phyloP scores from a whole-genome alignment of 352 stramenopile genomes.

The Blastocystis sp. region DNA sequence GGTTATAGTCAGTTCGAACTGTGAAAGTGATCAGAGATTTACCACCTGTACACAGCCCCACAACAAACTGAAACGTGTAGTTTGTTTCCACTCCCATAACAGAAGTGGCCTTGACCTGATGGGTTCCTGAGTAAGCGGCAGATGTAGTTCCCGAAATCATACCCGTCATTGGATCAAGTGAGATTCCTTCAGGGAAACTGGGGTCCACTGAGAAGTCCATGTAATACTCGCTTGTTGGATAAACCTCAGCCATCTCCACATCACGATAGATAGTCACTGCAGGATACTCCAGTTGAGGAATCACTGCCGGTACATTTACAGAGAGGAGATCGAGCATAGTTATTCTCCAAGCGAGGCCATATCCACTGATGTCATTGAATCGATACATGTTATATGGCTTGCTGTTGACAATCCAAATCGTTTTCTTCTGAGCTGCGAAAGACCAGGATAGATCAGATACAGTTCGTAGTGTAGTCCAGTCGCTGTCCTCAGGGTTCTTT shows the following conservation, averaged over 20 bases:
- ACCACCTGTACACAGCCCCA: background rate
- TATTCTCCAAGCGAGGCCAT: background rate
- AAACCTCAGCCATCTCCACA: conserved; percentile 50
- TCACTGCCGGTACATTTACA: background rate
- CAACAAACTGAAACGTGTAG: background rate
- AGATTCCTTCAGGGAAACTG: background rate
- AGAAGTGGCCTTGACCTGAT: background rate
- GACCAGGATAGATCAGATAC: background rate
- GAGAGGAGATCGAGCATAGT: background rate
- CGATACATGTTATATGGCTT: conserved; percentile 13
- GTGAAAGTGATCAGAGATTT: conserved; percentile 28
- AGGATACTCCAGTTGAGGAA: background rate
- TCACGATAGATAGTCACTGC: background rate
- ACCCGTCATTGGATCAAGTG: background rate
- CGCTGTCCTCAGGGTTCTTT: background rate
- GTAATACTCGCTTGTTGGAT: conserved; percentile 3
- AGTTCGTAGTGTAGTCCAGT: background rate
- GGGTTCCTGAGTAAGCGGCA: background rate
- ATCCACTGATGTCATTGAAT: background rate
- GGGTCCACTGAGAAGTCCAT: background rate
- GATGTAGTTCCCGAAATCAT: conserved; percentile 9
- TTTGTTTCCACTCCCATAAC: background rate
- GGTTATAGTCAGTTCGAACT: background rate
- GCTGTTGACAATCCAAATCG: background rate
- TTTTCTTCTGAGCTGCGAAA: background rate